Base-by-base conservation (phyloP, 495 filamentous ascomycete genomes). In the Talaromyces ruber region DNA sequence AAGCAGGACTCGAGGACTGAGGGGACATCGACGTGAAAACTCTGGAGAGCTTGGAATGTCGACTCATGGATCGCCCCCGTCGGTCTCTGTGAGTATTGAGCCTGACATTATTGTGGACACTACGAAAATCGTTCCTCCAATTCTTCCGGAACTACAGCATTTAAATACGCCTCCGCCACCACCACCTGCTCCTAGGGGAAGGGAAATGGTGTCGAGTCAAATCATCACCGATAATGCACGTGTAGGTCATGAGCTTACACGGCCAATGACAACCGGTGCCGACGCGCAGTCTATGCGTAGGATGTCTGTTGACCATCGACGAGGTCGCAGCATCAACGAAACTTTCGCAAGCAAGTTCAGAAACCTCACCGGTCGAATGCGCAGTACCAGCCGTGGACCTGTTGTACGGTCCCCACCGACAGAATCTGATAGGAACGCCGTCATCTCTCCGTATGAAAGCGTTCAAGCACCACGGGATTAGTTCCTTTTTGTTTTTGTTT, bases 121-220 rank as follows among this genome's bases (percentile, higher is more conserved):
- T 59, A 67, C 60, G 66, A 43, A 54, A 32, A 58, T 65, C 65
- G 63, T 28, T 58, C 86, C 88, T 11, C 85, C 86, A 11, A 82
- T 96, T 30, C 78, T 96, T 43, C 86, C 86, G 57, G 89, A 96
- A 65, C 83, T 96, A n/a, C 88, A 92, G 68, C 92, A 97, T 73
- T 82, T 97, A 8, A 85, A 86, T 28, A 77, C 88, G 3, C 86
- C 86, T 1, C 88, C 81, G 39, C 82, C 84, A 57, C 81, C 74
- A 39, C 75, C 71, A 28, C 68, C 66, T 37, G 63, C 71, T 18
- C 57, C 67, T 2, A 63, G 78, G 28, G 74, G 73, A 58, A 74
- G 71, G 21, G 82, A 74, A 43, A 75, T 74, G 0, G 88, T 82
- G 5, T 84, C 84, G 22, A 91, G 91, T 59, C 86, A 89, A 63